Conservation (phyloP, 257 asterid species). For the Lithospermum erythrorhizon region DNA sequence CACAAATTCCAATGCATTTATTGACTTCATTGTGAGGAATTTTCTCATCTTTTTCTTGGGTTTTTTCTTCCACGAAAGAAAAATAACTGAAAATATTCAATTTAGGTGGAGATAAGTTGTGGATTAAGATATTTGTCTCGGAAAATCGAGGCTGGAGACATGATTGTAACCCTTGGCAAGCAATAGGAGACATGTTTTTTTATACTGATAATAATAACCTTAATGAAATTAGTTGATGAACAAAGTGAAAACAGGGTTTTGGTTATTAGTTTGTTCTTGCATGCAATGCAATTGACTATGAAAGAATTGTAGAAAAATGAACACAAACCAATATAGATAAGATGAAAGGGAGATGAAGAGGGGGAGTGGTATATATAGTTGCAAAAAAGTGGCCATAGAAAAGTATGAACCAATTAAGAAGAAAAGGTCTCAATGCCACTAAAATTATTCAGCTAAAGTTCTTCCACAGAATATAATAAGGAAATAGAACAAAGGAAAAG, state of each 20-base stretch:
- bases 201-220: not conserved
- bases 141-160: conserved; percentile 27
- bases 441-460: no score
- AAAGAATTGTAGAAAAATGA: no score
- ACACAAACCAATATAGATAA: not conserved
- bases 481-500: no score
- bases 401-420: not conserved
- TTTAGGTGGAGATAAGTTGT: conserved; percentile 31
- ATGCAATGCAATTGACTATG: not conserved
- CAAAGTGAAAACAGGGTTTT: conserved; percentile 19
- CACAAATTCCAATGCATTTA: not conserved
- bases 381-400: not conserved
- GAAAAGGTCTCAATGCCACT: no score
- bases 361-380: conserved; percentile 1
- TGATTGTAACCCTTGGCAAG: conserved; percentile 29
- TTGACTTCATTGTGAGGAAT: not conserved
- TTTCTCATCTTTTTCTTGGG: conserved; percentile 6
- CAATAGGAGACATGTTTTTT: conserved; percentile 29
- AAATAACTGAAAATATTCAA: conserved; percentile 14
- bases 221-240: conserved; percentile 2
- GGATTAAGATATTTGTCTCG: conserved; percentile 22
- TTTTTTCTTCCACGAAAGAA: conserved; percentile 16
- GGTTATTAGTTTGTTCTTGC: not conserved
- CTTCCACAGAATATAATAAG: no score
- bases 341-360: not conserved